Base-by-base conservation (phyloP, 2,329 filamentous ascomycete species). In the Penicillium oxalicum region DNA sequence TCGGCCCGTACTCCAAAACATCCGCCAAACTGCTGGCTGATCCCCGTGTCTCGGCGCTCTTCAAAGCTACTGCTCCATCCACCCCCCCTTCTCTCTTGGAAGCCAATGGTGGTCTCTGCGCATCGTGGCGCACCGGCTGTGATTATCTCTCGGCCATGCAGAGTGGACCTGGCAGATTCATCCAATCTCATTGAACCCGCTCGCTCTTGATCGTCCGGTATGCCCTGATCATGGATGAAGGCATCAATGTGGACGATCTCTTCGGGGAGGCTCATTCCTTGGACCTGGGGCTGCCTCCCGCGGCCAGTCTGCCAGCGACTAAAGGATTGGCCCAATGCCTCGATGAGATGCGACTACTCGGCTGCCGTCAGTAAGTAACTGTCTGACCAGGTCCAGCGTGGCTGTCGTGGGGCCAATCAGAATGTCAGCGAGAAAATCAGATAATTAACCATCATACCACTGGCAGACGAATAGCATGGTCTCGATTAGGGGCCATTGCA, bases 401-500 rank as follows among this genome's bases (percentile, higher is more conserved):
- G 29, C 29, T 12, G 25, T 32, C 27, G 9, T 29, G n/a, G n/a
- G 24, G 12, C 18, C 9, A 27, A 11, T 7, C 1, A 1, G 11
- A 8, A n/a, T 11, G 1, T 33, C 29, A 18, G 18, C 1, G 18
- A 18, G 18, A 18, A 18, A 18, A 1, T 2, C 18, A 18, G 18
- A 18, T 18, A 18, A 18, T 18, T 18, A 18, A 18, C 18, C 18
- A 18, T 18, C 18, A 18, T 18, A 12, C 25, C 18, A 12, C 24
- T 4, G 9, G 39, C 58, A 94, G 90, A 65, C 82, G 82, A 55
- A 79, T 96, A 46, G 83, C 87, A 28, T 97, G 91, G 91, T 95
- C 91, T 9, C 90, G 84, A 60, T 80, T 83, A 52, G 91, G 91
- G 38, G 89, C 85, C 51, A 88, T 97, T 57, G 91, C 91, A 27